Base-by-base conservation (phyloP, 768 basidiomycete species). In the Auriscalpium orientale region DNA sequence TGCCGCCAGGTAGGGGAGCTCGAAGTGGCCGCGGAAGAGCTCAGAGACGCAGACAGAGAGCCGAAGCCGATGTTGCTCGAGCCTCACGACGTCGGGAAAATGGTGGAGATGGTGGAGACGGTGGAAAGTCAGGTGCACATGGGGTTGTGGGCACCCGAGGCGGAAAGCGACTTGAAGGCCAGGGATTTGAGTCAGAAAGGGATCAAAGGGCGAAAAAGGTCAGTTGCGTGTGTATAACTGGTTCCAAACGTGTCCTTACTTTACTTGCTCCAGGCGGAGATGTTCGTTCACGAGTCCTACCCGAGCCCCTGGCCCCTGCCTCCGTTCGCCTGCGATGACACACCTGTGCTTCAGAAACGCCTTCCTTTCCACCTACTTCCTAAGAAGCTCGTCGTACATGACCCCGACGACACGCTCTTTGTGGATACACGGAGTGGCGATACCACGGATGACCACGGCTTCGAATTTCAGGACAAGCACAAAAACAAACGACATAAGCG, bases 11-110 rank as follows among this genome's bases (percentile, higher is more conserved):
- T 71, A 12, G 70, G 71, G 7, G 73, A 76, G 62, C 49, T 67
- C 2, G 65, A 70, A 0, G 64, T 58, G 9, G 73, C 76, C 1
- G 56, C 56, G 33, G 62, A 70, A 16, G 67, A 73, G 49, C 58
- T 77, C 15, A 66, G 49, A 9, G 68, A 64, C 64, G 72, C 73
- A 11, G 70, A 72, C 53, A 52, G 53, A 13, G 77, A 78, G 59
- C 64, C 60, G 3, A 66, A 71, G 1, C 77, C 75, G 8, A 51
- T 55, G 44, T 21, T 68, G 28, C 59, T 76, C 15, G 15, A 18
- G 15, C 46, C 46, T 13, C 21, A 13, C 46, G 46, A 48, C 46
- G 21, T 48, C 46, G 15, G 16, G 16, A 48, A 18, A 20, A 6
- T 48, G n/a, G 21, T 48, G 15, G 22, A 48, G 22, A 12, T 4